Evolutionary conservation across 148 eudicot species (phyloP), one percentile per base, ranked within the genome.

Genomic region (Rhododendron mucronatum): DNA sequence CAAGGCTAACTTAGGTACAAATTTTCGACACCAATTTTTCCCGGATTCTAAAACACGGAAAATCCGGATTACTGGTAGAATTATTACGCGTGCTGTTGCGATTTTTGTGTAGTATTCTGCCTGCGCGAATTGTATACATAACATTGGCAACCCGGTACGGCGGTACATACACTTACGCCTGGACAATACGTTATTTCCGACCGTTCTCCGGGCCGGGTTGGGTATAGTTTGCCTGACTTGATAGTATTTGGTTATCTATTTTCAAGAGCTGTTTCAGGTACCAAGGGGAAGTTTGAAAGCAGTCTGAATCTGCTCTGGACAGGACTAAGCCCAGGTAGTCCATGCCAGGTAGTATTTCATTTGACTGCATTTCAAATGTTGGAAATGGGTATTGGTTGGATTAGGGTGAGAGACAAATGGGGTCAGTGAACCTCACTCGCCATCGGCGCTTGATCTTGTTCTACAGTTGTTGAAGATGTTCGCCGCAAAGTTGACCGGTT

Each of bases 1-100:
- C 55, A 84, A 80, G 61, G 85, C 88, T 69, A 86, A 84, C 83
- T 51, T 90, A 81, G 91, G 91, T 65, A 44, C 6, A 75, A 20
- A 69, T 16, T 63, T 0, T 9, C 15, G 16, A 26, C 8, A 39
- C 5, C 5, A 41, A 23, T 28, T 69, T 26, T 67, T 26, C 28
- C 8, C 15, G 11, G 55, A 67, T 65, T 41, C 23, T 23, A 21
- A 23, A 81, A 50, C 18, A 26, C 21, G 3, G 28, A 30, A 30
- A 63, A 35, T 82, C 2, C 30, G 2, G 14, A 61, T 61, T 28
- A 26, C n/a, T 50, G 21, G 6, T 75, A 7, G 47, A 37, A 37
- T 37, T 75, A 0, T 16, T 30, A 73, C 2, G 44, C 1, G 0
- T 8, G 5, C 3, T 15, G 41, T 28, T 80, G 71, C 2, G 30